Conservation (phyloP, 2,329 filamentous ascomycete species). For the Leptographium lundbergii region DNA sequence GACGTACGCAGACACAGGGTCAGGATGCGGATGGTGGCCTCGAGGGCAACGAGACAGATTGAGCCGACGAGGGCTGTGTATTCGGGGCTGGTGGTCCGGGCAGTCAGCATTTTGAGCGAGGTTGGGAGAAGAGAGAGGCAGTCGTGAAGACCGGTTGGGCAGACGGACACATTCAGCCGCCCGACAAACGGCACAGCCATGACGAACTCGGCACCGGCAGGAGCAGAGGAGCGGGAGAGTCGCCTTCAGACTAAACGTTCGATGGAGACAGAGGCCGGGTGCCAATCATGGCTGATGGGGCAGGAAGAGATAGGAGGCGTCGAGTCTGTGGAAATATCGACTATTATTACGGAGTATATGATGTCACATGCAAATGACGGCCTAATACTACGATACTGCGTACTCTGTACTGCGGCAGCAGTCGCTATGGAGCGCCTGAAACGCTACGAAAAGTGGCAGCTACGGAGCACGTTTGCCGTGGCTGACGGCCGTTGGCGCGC, state of each 20-base stretch:
- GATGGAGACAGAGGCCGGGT: background rate
- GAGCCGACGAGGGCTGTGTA: constrained; percentile 80
- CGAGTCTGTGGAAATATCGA: background rate
- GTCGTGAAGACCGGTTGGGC: background rate
- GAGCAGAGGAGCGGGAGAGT: background rate
- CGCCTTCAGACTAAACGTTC: background rate
- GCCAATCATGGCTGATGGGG: background rate
- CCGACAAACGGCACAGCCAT: constrained; percentile 43
- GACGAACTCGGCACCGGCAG: background rate
- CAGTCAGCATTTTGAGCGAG: background rate
- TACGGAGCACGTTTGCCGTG: background rate
- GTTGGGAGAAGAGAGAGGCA: background rate
- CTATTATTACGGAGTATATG: background rate
- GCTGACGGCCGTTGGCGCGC: background rate
- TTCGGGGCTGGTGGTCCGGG: constrained; percentile 48
- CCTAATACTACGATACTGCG: too few relatives aligned
- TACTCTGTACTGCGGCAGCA: background rate
- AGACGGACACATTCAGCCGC: constrained; percentile 36
- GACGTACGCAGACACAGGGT: constrained; percentile 68
- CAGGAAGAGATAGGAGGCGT: background rate
- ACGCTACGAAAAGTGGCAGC: too few relatives aligned
- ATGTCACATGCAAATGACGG: background rate
- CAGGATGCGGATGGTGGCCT: constrained; percentile 70
- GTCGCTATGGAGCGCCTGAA: too few relatives aligned
- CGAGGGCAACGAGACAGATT: constrained; percentile 68